Conservation (phyloP, 2,329 filamentous ascomycete species). For the Trichoderma sp. region DNA sequence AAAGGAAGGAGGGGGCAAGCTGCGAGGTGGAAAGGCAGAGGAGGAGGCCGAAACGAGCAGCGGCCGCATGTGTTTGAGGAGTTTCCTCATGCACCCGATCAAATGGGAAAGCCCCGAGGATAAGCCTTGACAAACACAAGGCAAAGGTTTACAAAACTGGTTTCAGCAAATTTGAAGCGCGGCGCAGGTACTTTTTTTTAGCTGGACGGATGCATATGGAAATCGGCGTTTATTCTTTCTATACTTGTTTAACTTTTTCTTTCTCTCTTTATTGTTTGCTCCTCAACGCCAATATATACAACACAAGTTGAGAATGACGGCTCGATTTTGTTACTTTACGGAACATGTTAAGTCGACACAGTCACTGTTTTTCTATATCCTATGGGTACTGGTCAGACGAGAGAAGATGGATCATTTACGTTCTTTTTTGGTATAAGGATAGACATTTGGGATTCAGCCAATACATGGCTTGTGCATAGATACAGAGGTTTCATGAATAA, state of each 20-base stretch:
- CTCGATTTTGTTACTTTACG: not conserved
- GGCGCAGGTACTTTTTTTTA: constrained; percentile 2
- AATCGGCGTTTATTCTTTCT: constrained; percentile 14
- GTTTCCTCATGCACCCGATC: constrained; percentile 80
- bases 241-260: not conserved
- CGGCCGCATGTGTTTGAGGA: constrained; percentile 77
- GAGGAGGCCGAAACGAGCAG: constrained; percentile 50
- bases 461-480: constrained; percentile 10
- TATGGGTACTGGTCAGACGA: not conserved
- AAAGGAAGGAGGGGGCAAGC: constrained; percentile 48
- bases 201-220: constrained; percentile 14
- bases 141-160: not conserved
- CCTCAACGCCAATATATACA: not conserved
- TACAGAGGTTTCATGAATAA: constrained; percentile 6
- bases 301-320: not conserved
- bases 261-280: not conserved
- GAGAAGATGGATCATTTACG: not conserved
- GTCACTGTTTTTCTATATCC: not conserved
- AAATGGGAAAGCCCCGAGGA: constrained; percentile 64
- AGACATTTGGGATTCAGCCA: constrained; percentile 1
- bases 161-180: not conserved
- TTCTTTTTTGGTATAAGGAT: not conserved
- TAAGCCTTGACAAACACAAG: constrained; percentile 20
- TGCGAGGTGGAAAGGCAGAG: constrained; percentile 57
- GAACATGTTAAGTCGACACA: not conserved